Conservation (phyloP, 176 grass and related monocot species). For the Tillandsia leiboldiana region DNA sequence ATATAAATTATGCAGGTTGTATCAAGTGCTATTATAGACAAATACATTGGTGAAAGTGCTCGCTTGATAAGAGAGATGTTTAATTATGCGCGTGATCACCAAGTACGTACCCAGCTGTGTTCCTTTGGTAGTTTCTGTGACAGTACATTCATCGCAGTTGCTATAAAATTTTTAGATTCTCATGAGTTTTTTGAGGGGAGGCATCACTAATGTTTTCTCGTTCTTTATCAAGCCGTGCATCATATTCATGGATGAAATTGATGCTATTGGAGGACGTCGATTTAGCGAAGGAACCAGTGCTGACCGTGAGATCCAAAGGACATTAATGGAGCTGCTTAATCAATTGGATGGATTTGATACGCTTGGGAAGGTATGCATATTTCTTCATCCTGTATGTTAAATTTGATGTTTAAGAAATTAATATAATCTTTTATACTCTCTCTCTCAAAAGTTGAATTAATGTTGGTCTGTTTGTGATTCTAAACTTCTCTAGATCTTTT, state of each 20-base stretch:
- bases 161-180: background rate
- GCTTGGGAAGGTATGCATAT: conserved; percentile 67
- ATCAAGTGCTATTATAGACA: conserved; percentile 92
- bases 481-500: no score
- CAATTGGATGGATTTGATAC: conserved; percentile 93
- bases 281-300: conserved; percentile 96
- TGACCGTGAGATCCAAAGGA: conserved; percentile 90
- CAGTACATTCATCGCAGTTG: no score
- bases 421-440: no score
- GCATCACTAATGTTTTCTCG: no score
- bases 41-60: conserved; percentile 99
- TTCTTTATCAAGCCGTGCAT: conserved; percentile 58
- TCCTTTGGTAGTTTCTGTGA: background rate
- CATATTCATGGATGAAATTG: conserved; percentile 99
- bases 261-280: conserved; percentile 88
- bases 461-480: no score
- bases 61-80: conserved; percentile 95
- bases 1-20: conserved; percentile 42
- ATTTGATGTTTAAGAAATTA: no score
- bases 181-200: background rate
- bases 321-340: conserved; percentile 93
- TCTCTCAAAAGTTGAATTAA: no score
- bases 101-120: conserved; percentile 32
- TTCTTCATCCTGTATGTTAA: background rate
- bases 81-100: conserved; percentile 84